Evolutionary conservation across 441 rosid genomes (phyloP).

Genomic region (Aleurites moluccanus): DNA sequence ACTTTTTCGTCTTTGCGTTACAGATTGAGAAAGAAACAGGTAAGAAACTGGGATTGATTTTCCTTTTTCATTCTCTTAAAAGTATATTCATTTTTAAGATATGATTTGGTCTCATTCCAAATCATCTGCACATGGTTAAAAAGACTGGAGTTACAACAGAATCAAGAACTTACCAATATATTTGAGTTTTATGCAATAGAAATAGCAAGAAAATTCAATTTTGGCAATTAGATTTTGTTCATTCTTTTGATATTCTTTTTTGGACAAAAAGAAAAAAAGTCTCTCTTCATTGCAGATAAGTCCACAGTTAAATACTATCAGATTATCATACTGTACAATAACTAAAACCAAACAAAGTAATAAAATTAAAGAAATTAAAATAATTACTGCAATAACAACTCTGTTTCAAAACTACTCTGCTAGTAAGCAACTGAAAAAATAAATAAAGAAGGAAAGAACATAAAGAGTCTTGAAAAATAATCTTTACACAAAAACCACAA

Average conservation of each 20-base stretch:
- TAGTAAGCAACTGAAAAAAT: background rate
- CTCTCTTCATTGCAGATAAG: constrained; percentile 9
- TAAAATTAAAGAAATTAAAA: constrained; percentile 19
- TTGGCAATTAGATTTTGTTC: constrained; percentile 8
- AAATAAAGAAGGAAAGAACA: background rate
- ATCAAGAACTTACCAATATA: constrained; percentile 24
- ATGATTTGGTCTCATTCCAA: background rate
- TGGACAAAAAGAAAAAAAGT: background rate
- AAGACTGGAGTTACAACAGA: constrained; percentile 28
- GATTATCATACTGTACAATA: background rate
- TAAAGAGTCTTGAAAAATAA: constrained; percentile 4
- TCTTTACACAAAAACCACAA: constrained; percentile 28
- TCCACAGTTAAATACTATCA: background rate
- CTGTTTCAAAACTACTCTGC: constrained; percentile 2
- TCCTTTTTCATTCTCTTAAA: background rate
- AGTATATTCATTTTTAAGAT: background rate
- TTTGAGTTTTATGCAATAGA: constrained; percentile 29
- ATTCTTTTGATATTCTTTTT: background rate
- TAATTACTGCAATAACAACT: background rate
- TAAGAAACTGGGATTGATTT: constrained; percentile 31
- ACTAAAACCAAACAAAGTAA: background rate
- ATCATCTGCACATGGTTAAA: constrained; percentile 16
- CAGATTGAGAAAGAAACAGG: constrained; percentile 27
- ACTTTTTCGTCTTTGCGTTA: constrained; percentile 33
- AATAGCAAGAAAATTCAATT: constrained; percentile 18